Evolutionary conservation across 2,329 filamentous ascomycete genomes (phyloP), one percentile per base, ranked within the genome.

Genomic region (Sarocladiaceae sp.): DNA sequence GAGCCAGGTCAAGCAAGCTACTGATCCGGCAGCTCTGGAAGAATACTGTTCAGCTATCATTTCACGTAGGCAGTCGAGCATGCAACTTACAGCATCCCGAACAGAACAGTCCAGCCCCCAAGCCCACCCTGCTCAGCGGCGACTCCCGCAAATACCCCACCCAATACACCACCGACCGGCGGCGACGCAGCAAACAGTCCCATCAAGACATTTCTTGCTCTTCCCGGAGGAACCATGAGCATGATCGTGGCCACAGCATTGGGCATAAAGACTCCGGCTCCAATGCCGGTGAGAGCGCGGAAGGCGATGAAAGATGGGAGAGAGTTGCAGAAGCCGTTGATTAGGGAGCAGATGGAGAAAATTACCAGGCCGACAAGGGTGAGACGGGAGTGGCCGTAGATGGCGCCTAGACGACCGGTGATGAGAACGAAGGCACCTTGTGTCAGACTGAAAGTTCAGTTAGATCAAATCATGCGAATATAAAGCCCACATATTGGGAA

Each of bases 341-440:
- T 63, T 1, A 79, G 57, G 0, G 71, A 71, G 55, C 71, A 78
- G 4, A 76, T 15, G 4, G 66, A 58, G 20, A 76, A 71, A 57
- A 71, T 69, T 6, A 60, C 57, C 10, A 68, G 71, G 6, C 77
- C 79, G 50, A 67, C 52, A 1, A 78, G 58, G 1, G 79, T 66
- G 15, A 79, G 61, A 4, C 67, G 67, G 50, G 75, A 74, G 59
- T 80, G 77, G 3, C 79, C 79, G 55, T 74, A 78, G 1, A 82
- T 65, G 42, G 76, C 73, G 0, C 77, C 78, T 1, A 81, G 63
- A 1, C 78, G 72, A 5, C 78, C 78, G 6, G 70, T 72, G 3
- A 78, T 67, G 0, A 82, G 63, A 15, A 82, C 76, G 54, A 81
- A 79, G 2, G 77, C 71, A 2, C 78, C 72, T 55, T 78, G 75